Base-by-base conservation (phyloP, 192 early-diverging fungal species). In the Entomortierella chlamydospora region DNA sequence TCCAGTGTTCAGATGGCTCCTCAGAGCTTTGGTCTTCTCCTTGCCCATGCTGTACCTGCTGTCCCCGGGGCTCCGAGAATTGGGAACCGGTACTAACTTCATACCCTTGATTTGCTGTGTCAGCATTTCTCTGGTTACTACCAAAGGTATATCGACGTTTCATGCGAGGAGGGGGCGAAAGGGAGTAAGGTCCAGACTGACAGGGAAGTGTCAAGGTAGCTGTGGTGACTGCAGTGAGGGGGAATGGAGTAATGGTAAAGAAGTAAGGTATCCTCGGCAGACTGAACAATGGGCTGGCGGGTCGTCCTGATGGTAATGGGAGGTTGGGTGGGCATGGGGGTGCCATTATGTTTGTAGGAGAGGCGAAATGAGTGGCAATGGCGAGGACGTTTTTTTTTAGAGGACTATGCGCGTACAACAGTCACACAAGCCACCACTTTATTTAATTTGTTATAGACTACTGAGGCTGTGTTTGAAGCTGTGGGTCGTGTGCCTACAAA, bases 251-350 rank as follows among this genome's bases (percentile, higher is more conserved):
- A 25, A 78, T 59, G 17, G 74, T 59, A 39, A 64, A 78, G 22
- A 69, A 78, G 67, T 78, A 78, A 28, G 74, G 67, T 39, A 78
- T 78, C 20, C 61, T 63, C 0, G 74, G 74, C 17, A 78, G 26
- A 37, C 33, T 60, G 55, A 78, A 70, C 56, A 70, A 42, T 15
- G 51, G 59, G 73, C 53, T 51, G 3, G 42, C 42, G 29, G 62
- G 33, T 8, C 30, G 31, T 18, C 13, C 12, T 53, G 60, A 9
- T 33, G 58, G 49, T 13, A 12, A 41, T 20, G 51, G 28, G n/a
- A 29, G 52, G 53, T 53, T 31, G 63, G 51, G 31, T 39, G 61
- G 57, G 17, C 29, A 30, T 49, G 70, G 61, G 11, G 31, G 54
- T 17, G 45, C 31, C 66, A 68, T 68, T 57, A 56, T 30, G 66